Percentiles rank a stretch among this genome's conserved stretches.
Evolutionary conservation across 768 basidiomycete genomes (phyloP).

Genomic region (Lactarius pseudohatsudake): DNA sequence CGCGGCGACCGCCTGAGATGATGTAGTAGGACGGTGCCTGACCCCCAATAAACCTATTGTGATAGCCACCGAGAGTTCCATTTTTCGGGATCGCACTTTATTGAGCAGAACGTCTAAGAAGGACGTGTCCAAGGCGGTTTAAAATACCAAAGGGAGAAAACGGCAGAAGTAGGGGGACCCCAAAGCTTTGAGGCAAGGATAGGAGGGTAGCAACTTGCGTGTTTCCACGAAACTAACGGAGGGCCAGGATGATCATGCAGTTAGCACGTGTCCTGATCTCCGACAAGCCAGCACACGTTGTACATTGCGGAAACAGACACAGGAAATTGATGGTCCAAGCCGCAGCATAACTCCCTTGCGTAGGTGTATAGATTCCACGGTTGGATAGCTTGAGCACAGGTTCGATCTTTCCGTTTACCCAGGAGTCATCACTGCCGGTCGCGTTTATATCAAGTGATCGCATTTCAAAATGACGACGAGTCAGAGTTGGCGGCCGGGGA

Average conservation of each 20-base stretch:
- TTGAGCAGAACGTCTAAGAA: background rate
- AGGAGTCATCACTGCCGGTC: constrained; percentile 1
- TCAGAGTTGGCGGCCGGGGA: background rate
- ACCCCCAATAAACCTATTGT: background rate
- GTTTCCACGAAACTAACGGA: background rate
- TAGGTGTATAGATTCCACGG: background rate
- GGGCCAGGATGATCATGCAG: constrained; percentile 2
- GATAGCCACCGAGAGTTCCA: background rate
- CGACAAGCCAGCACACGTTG: background rate
- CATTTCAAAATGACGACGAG: constrained; percentile 1
- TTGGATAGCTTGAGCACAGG: background rate
- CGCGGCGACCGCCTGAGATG: background rate
- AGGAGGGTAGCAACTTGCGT: background rate
- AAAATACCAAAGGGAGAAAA: background rate
- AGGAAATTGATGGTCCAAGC: background rate
- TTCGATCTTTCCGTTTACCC: constrained; percentile 5
- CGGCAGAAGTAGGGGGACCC: background rate
- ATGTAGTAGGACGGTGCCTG: background rate
- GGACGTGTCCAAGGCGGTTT: background rate
- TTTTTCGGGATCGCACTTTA: background rate
- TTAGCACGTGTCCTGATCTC: constrained; percentile 16
- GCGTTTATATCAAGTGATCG: constrained; percentile 3
- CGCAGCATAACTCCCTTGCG: background rate
- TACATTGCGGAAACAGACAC: background rate
- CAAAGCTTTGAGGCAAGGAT: background rate